Percentiles rank a stretch among this genome's conserved stretches.
Conservation (phyloP, 805 yeast genomes). For the Blastobotrys muscicola region DNA sequence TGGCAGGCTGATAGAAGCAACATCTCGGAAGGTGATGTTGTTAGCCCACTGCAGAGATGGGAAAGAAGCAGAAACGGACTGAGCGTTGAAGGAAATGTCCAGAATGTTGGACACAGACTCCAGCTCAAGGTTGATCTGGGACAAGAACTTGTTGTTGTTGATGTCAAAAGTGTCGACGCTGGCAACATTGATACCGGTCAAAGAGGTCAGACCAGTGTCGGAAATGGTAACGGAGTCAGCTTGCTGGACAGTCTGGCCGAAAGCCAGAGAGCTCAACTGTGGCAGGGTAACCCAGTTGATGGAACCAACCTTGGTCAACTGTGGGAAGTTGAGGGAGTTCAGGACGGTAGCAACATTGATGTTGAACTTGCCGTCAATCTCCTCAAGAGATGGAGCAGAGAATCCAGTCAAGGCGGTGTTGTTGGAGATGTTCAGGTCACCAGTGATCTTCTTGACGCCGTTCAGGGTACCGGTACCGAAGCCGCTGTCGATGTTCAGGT, state of each 20-base stretch:
- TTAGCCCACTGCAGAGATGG: slow-evolving; percentile 69
- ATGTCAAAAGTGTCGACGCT: slow-evolving; percentile 41
- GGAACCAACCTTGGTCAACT: slow-evolving; percentile 71
- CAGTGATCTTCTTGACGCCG: slow-evolving; percentile 68
- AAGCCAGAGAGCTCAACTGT: slow-evolving; percentile 61
- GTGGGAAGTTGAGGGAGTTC: slow-evolving; percentile 61
- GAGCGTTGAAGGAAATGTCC: slow-evolving; percentile 79
- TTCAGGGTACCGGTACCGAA: slow-evolving; percentile 47
- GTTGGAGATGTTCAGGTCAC: slow-evolving; percentile 59
- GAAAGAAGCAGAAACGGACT: slow-evolving; percentile 47
- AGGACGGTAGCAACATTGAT: slow-evolving; percentile 59
- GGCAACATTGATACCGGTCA: slow-evolving; percentile 31
- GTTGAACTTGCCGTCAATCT: slow-evolving; percentile 61
- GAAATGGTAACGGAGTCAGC: slow-evolving; percentile 53
- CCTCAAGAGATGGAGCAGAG: slow-evolving; percentile 69
- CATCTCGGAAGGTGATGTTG: slow-evolving; percentile 77
- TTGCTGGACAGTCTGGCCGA: slow-evolving; percentile 58
- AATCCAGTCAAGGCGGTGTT: slow-evolving; percentile 54
- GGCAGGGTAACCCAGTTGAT: slow-evolving; percentile 79
- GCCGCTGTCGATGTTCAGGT: slow-evolving; percentile 55
- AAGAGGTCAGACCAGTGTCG: slow-evolving; percentile 33
- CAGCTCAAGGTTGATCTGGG: slow-evolving; percentile 55
- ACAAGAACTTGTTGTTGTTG: slow-evolving; percentile 81
- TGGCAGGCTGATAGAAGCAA: slow-evolving; percentile 60
- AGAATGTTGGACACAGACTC: slow-evolving; percentile 64